Base-by-base conservation (phyloP, 2,329 filamentous ascomycete genomes). In the Exophiala sp. region DNA sequence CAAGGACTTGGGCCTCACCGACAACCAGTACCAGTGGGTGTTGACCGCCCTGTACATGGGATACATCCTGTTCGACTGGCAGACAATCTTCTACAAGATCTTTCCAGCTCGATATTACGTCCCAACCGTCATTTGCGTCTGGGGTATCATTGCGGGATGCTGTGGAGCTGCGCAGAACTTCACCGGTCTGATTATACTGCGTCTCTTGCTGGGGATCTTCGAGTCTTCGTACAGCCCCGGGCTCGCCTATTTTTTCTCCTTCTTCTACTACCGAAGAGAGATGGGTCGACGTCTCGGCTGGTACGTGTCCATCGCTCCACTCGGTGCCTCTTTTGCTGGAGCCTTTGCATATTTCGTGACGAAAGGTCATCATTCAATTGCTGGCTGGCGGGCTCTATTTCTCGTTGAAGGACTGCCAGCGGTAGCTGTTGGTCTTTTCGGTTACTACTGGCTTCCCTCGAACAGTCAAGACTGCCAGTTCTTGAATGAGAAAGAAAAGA, bases 361-460 rank as follows among this genome's bases (percentile, higher is more conserved):
- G 9, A 79, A 80, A 21, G 81, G 83, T 10, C 74, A 79, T 62
- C 73, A 76, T 2, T 86, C 86, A 12, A 84, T 95, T 45, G 87
- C 89, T 0, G 83, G 88, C 3, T 95, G 90, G 90, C 81, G 90
- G 12, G 78, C 91, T 1, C 77, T 95, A 20, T 95, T 95, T 65
- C 78, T 95, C 4, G 62, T 92, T 10, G 90, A 95, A 69, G 91
- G 90, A 1, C 91, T 94, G 57, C 91, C 90, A 1, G 90, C 87
- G 20, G 80, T 94, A 39, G 59, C 95, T 7, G 81, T 88, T 11
- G 85, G 88, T 5, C 82, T 87, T 0, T 77, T 86, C 59, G 87
- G 88, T 11, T 95, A 84, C 84, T 75, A 77, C 48, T 75, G 86
- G 65, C 83, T 95, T 46, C 89, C 90, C 0, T 89, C 95, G 71